Evolutionary conservation across 1,139 yeast species (phyloP).

Genomic region (Sugiyamaella novakii): DNA sequence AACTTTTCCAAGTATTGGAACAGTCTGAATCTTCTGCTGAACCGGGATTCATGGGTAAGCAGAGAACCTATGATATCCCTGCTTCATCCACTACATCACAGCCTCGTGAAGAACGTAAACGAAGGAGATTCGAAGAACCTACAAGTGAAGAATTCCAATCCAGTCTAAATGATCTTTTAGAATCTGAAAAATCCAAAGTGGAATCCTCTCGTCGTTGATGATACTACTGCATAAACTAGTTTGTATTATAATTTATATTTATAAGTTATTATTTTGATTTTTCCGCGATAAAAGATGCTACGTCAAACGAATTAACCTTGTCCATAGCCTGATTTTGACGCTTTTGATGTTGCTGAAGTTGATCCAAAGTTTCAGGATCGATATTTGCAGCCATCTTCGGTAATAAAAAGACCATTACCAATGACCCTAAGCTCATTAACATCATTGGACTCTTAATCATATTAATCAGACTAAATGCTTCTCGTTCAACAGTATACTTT

Average conservation of each 20-base stretch:
- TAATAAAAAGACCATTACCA: slow-evolving; percentile 40
- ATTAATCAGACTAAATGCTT: slow-evolving; percentile 38
- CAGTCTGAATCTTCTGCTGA: slow-evolving; percentile 36
- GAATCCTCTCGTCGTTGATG: not conserved
- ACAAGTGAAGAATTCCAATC: slow-evolving; percentile 15
- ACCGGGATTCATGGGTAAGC: slow-evolving; percentile 33
- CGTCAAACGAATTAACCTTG: slow-evolving; percentile 36
- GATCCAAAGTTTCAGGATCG: slow-evolving; percentile 43
- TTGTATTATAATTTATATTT: not conserved
- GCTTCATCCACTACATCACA: not conserved
- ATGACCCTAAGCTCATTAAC: slow-evolving; percentile 40
- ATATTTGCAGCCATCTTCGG: slow-evolving; percentile 41
- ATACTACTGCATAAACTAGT: not conserved
- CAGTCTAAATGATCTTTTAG: slow-evolving; percentile 8
- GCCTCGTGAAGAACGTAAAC: slow-evolving; percentile 22
- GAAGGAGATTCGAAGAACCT: slow-evolving; percentile 26
- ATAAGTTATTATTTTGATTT: slow-evolving; percentile 4
- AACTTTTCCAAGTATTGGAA: slow-evolving; percentile 49
- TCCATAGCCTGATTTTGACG: slow-evolving; percentile 28
- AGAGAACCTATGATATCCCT: slow-evolving; percentile 32
- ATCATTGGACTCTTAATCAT: slow-evolving; percentile 45
- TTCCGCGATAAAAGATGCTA: slow-evolving; percentile 36
- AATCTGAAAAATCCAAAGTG: slow-evolving; percentile 15
- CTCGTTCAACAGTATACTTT: slow-evolving; percentile 35
- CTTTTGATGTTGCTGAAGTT: slow-evolving; percentile 35